phyloP scores from a whole-genome alignment of 331 rosid species.

The Acacia concinna region DNA sequence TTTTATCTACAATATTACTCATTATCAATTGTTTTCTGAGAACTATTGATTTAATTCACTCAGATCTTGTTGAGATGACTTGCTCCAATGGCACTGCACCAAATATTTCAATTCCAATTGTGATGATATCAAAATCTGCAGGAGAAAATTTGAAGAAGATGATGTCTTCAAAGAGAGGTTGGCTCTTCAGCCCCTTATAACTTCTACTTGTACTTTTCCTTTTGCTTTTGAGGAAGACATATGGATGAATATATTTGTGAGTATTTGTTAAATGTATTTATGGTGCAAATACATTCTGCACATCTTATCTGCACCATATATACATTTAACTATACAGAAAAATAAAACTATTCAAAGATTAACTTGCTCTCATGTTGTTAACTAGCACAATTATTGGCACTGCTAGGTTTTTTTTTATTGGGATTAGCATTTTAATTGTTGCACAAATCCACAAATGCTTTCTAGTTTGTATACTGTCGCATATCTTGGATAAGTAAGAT shows the following conservation, averaged over 20 bases:
- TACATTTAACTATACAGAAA: neutral
- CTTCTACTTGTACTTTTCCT: neutral
- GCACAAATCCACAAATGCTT: constrained; percentile 5
- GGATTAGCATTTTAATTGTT: constrained; percentile 1
- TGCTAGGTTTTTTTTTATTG: neutral
- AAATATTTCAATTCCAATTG: constrained; percentile 70
- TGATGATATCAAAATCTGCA: constrained; percentile 54
- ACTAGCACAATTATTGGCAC: neutral
- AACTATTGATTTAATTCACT: constrained; percentile 8
- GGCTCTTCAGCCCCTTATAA: constrained; percentile 28
- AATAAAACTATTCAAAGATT: neutral
- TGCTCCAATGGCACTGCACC: constrained; percentile 50
- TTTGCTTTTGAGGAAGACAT: constrained; percentile 12
- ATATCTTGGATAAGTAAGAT: constrained; percentile 27
- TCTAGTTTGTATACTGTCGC: constrained; percentile 2
- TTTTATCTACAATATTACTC: neutral
- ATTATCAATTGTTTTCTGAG: constrained; percentile 7
- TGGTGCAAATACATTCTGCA: too few species aligned
- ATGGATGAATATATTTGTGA: neutral
- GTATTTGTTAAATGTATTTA: constrained; percentile 2
- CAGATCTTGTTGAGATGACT: constrained; percentile 68
- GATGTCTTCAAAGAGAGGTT: constrained; percentile 61
- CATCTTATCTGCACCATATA: too few species aligned
- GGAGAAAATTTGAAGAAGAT: constrained; percentile 58
- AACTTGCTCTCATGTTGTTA: neutral